Evolutionary conservation across 2,329 filamentous ascomycete genomes (phyloP).

Genomic region (Macrophomina tecta): DNA sequence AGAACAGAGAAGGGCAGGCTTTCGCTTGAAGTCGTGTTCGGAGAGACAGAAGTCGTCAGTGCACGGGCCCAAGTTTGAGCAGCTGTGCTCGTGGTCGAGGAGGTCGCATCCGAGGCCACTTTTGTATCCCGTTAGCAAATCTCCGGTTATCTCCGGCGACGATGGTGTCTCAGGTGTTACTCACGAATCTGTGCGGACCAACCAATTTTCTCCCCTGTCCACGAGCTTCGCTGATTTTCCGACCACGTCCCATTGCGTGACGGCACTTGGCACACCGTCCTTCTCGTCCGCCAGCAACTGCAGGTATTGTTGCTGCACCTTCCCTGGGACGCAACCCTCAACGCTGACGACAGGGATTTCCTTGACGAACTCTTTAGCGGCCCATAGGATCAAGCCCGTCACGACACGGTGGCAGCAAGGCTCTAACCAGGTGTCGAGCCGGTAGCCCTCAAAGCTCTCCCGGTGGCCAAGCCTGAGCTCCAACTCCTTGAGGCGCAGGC

Average conservation of each 20-base stretch:
- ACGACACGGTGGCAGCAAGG: slow-evolving; percentile 26
- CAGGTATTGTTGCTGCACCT: slow-evolving; percentile 11
- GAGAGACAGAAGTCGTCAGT: slow-evolving; percentile 24
- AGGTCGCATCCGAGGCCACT: slow-evolving; percentile 19
- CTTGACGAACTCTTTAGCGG: slow-evolving; percentile 15
- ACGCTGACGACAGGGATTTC: slow-evolving; percentile 1
- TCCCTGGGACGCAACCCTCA: slow-evolving; percentile 18
- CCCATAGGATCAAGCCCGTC: slow-evolving; percentile 14
- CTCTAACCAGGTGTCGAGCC: slow-evolving; percentile 11
- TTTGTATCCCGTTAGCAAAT: not conserved
- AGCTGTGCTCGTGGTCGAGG: slow-evolving; percentile 23
- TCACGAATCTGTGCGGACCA: slow-evolving; percentile 20
- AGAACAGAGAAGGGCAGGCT: not conserved
- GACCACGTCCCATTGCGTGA: slow-evolving; percentile 24
- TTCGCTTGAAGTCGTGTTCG: slow-evolving; percentile 16
- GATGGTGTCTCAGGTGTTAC: not conserved
- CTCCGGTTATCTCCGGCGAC: no score
- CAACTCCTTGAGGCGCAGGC: slow-evolving; percentile 9
- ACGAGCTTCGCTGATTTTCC: slow-evolving; percentile 10
- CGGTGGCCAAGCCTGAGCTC: slow-evolving; percentile 22
- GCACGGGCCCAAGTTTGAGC: slow-evolving; percentile 16
- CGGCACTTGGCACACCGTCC: not conserved
- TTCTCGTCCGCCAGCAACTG: slow-evolving; percentile 18
- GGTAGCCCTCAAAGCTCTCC: slow-evolving; percentile 7
- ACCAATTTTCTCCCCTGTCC: slow-evolving; percentile 17